Evolutionary conservation across 805 yeast species (phyloP), one percentile per base, ranked within the genome.

Genomic region (Lipomyces yamanashiensis): DNA sequence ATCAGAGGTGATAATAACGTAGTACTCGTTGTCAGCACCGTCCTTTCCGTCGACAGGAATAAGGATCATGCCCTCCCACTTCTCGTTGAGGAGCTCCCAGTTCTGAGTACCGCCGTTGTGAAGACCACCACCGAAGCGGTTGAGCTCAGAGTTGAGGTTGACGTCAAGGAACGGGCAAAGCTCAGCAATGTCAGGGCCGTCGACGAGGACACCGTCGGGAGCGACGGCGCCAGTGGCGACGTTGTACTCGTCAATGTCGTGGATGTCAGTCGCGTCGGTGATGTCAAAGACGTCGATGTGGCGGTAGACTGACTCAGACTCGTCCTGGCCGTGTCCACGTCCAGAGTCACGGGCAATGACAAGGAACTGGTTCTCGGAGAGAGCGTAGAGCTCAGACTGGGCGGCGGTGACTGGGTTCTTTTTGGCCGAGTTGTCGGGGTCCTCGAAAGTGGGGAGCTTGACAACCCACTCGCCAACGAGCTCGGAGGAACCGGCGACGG

Each of bases 31-130:
- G 33, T 64, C 69, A n/a, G 60, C 59, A 40, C 69, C 69, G 39
- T n/a, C 9, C 19, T 13, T 34, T n/a, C 69, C 69, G 17, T 64
- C 69, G 13, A 41, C 62, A 23, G 69, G 65, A 33, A 66, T 54
- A 39, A 64, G 55, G 10, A 53, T 45, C 10, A 61, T 33, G n/a
- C 68, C 64, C 47, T 64, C 69, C 69, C 69, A 64, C 39, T 66
- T 66, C 54, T 66, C 69, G 57, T 66, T 66, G 33, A 66, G 50
- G 45, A 66, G 34, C 23, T 40, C 19, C 61, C 61, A 60, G 55
- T 64, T 58, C 52, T 64, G 63, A 1, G 9, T 56, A 39, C 66
- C 69, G 43, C 69, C 69, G 40, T 66, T 66, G 51, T 60, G 69
- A 21, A 64, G 59, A 40, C 69, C 69, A 7, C 51, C 53, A 17